Conservation (phyloP, 306 rosid genomes). For the Alnus rubra region DNA sequence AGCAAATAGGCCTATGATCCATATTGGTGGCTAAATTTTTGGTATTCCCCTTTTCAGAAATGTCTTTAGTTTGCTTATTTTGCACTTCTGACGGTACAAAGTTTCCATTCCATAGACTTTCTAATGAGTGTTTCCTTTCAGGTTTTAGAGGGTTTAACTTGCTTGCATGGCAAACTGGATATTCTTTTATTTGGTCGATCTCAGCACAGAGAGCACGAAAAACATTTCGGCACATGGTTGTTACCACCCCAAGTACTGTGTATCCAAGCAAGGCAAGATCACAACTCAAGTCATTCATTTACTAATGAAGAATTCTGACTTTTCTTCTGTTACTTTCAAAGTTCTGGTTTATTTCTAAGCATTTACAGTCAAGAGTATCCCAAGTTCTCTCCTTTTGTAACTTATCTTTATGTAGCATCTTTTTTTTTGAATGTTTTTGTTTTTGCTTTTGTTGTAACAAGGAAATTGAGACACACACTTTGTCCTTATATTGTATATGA, state of each 20-base stretch:
- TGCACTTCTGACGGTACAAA: not conserved
- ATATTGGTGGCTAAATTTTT: constrained; percentile 82
- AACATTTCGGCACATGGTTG: not conserved
- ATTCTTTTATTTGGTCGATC: not conserved
- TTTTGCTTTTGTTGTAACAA: constrained; percentile 1
- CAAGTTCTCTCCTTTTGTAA: not conserved
- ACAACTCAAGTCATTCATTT: not conserved
- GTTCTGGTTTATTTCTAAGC: not conserved
- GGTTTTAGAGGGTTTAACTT: not conserved
- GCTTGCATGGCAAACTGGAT: not conserved
- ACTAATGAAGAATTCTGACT: not conserved
- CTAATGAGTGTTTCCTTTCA: not conserved
- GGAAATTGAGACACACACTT: not conserved
- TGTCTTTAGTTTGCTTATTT: not conserved
- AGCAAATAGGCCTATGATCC: constrained; percentile 94
- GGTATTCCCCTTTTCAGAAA: not conserved
- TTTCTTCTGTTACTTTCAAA: not conserved
- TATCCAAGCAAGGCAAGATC: not conserved
- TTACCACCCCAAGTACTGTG: not conserved
- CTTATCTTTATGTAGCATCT: not conserved
- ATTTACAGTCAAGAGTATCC: not conserved
- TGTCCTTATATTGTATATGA: not conserved
- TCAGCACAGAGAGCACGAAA: not conserved
- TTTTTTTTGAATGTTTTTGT: no score
- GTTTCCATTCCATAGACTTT: not conserved